Conservation (phyloP, 768 basidiomycete genomes). For the Tephrocybe rancida region DNA sequence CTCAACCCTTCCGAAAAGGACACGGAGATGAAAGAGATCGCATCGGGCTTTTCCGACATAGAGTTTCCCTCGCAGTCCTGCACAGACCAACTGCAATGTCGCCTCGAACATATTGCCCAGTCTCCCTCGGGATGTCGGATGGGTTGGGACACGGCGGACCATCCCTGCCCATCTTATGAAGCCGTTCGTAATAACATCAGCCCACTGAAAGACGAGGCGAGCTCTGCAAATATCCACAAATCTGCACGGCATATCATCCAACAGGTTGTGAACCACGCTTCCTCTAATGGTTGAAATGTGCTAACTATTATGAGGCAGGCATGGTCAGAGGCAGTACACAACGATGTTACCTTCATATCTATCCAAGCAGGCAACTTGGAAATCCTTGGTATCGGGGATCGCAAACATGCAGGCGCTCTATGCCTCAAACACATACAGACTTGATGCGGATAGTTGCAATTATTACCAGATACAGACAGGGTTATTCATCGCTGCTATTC, state of each 20-base stretch:
- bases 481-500: slow-evolving; percentile 16
- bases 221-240: background rate
- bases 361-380: slow-evolving; percentile 20
- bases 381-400: slow-evolving; percentile 17
- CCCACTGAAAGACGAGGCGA: background rate
- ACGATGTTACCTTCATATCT: slow-evolving; percentile 19
- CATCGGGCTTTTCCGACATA: background rate
- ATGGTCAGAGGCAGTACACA: slow-evolving; percentile 17
- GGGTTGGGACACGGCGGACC: slow-evolving; percentile 6
- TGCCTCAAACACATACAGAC: slow-evolving; percentile 8
- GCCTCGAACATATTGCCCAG: background rate
- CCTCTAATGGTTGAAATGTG: background rate
- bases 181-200: background rate
- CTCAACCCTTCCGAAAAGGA: slow-evolving; percentile 1
- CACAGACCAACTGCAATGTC: slow-evolving; percentile 1
- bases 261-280: background rate
- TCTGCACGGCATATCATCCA: background rate
- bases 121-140: slow-evolving; percentile 8
- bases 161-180: slow-evolving; percentile 4
- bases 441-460: background rate
- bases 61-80: slow-evolving; percentile 13
- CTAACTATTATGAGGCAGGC: background rate
- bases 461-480: slow-evolving; percentile 19
- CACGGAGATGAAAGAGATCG: background rate
- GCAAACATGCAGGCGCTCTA: slow-evolving; percentile 11